phyloP scores from a whole-genome alignment of 1,284 basidiomycete genomes.

The Pulveroboletus sp. region DNA sequence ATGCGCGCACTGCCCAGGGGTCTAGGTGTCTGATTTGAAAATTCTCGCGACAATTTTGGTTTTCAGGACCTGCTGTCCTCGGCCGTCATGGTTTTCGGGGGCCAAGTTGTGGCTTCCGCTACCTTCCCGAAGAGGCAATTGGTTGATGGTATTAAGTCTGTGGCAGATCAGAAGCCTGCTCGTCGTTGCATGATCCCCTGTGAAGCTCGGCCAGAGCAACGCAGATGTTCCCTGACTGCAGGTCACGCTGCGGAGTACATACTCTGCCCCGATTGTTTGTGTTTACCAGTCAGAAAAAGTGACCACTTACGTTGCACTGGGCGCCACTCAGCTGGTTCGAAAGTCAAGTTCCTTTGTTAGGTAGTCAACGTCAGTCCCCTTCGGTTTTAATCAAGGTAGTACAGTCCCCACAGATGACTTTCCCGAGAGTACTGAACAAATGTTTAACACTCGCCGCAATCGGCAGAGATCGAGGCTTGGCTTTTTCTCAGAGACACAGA shows the following conservation, averaged over 20 bases:
- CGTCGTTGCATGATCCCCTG: conserved; percentile 36
- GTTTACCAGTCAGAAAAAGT: background rate
- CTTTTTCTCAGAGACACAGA: background rate
- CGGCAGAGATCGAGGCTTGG: background rate
- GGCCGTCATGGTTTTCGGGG: conserved; percentile 28
- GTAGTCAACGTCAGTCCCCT: conserved; percentile 14
- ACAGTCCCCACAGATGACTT: background rate
- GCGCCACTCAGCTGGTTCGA: conserved; percentile 36
- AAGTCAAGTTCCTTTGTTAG: conserved; percentile 38
- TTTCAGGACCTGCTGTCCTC: conserved; percentile 37
- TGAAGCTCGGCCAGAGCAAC: conserved; percentile 44
- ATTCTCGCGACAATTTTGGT: conserved; percentile 42
- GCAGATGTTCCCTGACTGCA: conserved; percentile 49
- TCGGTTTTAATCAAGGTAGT: background rate
- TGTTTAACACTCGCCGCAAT: background rate
- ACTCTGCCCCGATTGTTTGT: background rate
- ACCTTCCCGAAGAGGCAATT: conserved; percentile 35
- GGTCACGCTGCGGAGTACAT: conserved; percentile 34
- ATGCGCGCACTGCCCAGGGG: conserved; percentile 41
- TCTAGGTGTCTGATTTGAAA: conserved; percentile 49
- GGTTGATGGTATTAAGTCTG: conserved; percentile 38
- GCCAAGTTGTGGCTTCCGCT: conserved; percentile 44
- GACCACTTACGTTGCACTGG: conserved; percentile 35
- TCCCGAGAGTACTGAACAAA: background rate
- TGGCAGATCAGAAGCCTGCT: conserved; percentile 47